Evolutionary conservation across 805 yeast species (phyloP).

Genomic region (Cyberlindnera suaveolens): DNA sequence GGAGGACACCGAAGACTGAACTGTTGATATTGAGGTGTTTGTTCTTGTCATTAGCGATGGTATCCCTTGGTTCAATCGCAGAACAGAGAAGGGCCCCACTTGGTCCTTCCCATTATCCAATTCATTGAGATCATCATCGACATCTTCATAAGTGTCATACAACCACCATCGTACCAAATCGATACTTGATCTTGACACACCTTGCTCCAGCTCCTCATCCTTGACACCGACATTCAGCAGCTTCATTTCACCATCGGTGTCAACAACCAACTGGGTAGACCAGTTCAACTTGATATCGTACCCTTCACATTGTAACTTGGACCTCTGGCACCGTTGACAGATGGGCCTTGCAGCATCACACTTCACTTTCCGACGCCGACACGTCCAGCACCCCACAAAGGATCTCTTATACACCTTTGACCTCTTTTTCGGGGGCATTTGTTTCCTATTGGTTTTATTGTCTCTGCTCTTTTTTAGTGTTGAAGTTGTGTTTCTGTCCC

Average conservation of each 20-base stretch:
- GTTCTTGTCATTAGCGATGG: background rate
- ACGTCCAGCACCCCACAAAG: slow-evolving; percentile 85
- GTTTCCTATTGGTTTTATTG: background rate
- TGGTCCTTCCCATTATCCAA: slow-evolving; percentile 24
- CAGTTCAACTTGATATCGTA: slow-evolving; percentile 77
- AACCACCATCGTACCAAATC: slow-evolving; percentile 36
- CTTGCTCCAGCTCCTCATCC: slow-evolving; percentile 4
- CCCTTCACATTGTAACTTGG: slow-evolving; percentile 70
- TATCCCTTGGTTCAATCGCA: background rate
- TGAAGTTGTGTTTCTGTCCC: too few species aligned
- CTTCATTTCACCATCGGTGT: slow-evolving; percentile 31
- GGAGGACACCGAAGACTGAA: too few species aligned
- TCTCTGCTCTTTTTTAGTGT: background rate
- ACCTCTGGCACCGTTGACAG: slow-evolving; percentile 61
- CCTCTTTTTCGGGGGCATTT: slow-evolving; percentile 8
- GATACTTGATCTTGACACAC: slow-evolving; percentile 45
- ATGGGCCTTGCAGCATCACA: slow-evolving; percentile 70
- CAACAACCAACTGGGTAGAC: slow-evolving; percentile 44
- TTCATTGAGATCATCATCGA: slow-evolving; percentile 58
- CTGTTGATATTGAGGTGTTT: background rate
- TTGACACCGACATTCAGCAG: slow-evolving; percentile 4
- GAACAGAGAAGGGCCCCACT: slow-evolving; percentile 17
- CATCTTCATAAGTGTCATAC: slow-evolving; percentile 55
- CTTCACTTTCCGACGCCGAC: slow-evolving; percentile 74
- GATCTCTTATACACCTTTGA: slow-evolving; percentile 29